Evolutionary conservation across 1,284 basidiomycete genomes (phyloP).

Genomic region (Singerocomus inundabilis): DNA sequence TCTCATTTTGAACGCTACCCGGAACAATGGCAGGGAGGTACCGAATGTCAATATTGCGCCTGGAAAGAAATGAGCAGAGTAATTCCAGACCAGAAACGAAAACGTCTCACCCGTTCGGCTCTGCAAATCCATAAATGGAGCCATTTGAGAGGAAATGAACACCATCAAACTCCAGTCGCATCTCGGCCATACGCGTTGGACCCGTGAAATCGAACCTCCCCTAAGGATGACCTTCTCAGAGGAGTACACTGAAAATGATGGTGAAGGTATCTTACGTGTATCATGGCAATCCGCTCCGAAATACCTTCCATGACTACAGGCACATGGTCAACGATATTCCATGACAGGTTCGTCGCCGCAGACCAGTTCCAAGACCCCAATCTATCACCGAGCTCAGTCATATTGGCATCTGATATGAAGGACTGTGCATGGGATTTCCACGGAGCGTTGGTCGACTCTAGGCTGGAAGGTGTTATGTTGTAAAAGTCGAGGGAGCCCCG

Average conservation of each 20-base stretch:
- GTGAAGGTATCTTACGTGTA: conserved; percentile 53
- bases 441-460: conserved; percentile 36
- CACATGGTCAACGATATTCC: conserved; percentile 66
- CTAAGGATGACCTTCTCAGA: conserved; percentile 35
- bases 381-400: conserved; percentile 46
- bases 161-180: conserved; percentile 72
- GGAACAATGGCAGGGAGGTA: conserved; percentile 66
- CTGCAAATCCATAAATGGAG: conserved; percentile 72
- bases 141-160: conserved; percentile 78
- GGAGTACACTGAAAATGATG: not conserved
- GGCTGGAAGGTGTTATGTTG: conserved; percentile 56
- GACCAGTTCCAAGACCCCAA: conserved; percentile 71
- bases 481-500: conserved; percentile 58
- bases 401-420: conserved; percentile 49
- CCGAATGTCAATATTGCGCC: conserved; percentile 64
- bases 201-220: conserved; percentile 69
- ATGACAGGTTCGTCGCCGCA: conserved; percentile 54
- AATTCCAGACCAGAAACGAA: not conserved
- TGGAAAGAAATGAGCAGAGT: conserved; percentile 25
- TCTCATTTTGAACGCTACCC: conserved; percentile 52
- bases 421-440: conserved; percentile 53
- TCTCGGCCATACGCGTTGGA: conserved; percentile 47
- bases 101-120: conserved; percentile 57
- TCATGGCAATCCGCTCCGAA: conserved; percentile 48
- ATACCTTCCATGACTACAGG: conserved; percentile 27